Evolutionary conservation across 2,329 filamentous ascomycete genomes (phyloP).

Genomic region (Aspergillaceae sp.): DNA sequence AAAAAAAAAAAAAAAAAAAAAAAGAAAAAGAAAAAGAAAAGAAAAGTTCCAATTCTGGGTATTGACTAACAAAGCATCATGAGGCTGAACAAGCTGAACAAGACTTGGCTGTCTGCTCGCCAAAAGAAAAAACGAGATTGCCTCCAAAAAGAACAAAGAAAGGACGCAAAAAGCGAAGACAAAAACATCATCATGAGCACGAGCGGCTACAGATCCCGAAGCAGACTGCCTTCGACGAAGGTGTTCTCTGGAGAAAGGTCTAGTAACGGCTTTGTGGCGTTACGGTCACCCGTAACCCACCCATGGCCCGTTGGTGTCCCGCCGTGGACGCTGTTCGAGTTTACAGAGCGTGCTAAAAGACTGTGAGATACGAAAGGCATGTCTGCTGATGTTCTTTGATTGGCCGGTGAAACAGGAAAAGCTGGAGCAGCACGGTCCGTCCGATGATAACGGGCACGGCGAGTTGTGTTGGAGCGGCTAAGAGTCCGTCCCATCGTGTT

Average conservation of each 20-base stretch:
- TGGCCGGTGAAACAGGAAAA: constrained; percentile 8
- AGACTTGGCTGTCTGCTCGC: too few relatives aligned
- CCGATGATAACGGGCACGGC: constrained; percentile 16
- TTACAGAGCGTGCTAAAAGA: constrained; percentile 25
- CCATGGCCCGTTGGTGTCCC: constrained; percentile 24
- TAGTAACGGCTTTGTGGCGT: constrained; percentile 34
- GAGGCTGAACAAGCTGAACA: too few relatives aligned
- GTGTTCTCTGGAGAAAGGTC: constrained; percentile 34
- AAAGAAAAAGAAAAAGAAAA: too few relatives aligned
- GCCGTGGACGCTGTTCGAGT: constrained; percentile 10
- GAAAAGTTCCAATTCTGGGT: too few relatives aligned
- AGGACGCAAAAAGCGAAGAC: too few relatives aligned
- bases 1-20: too few relatives aligned
- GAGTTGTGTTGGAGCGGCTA: constrained; percentile 28
- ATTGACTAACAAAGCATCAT: too few relatives aligned
- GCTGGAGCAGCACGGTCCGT: constrained; percentile 4
- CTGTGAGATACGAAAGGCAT: constrained; percentile 29
- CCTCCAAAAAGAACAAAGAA: too few relatives aligned
- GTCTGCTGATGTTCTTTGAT: constrained; percentile 6
- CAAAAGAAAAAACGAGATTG: too few relatives aligned
- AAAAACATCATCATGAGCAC: too few relatives aligned
- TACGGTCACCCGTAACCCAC: constrained; percentile 32
- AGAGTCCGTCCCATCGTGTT: constrained; percentile 7
- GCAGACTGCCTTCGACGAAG: constrained; percentile 39
- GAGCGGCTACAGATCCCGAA: constrained; percentile 21